Percentiles rank a stretch among this genome's conserved stretches.
Evolutionary conservation across 2,329 filamentous ascomycete species (phyloP).

Genomic region (Phialocephala sp.): DNA sequence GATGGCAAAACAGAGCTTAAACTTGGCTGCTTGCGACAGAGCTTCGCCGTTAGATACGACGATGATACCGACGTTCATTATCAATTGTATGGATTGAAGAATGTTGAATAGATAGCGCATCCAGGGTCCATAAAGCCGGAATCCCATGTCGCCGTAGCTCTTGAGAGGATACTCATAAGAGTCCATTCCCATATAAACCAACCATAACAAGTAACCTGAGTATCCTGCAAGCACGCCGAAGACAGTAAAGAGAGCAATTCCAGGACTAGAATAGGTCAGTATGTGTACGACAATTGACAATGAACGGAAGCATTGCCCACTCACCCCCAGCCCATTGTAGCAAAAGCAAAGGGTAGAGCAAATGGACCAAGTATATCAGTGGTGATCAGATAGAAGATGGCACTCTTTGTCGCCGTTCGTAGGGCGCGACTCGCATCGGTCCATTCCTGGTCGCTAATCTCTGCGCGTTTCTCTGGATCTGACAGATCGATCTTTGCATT

Average conservation of each 20-base stretch:
- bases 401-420: slow-evolving; percentile 8
- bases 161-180: slow-evolving; percentile 15
- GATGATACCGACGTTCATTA: slow-evolving; percentile 57
- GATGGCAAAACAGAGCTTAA: slow-evolving; percentile 56
- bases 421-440: slow-evolving; percentile 10
- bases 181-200: slow-evolving; percentile 22
- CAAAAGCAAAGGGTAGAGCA: background rate
- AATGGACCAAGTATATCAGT: slow-evolving; percentile 8
- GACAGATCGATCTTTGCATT: background rate
- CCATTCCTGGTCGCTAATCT: slow-evolving; percentile 8
- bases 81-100: slow-evolving; percentile 50
- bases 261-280: slow-evolving; percentile 9
- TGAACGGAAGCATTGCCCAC: background rate
- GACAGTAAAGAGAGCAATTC: slow-evolving; percentile 19
- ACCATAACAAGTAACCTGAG: slow-evolving; percentile 17
- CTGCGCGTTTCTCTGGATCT: background rate
- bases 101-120: slow-evolving; percentile 15
- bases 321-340: background rate
- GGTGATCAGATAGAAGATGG: slow-evolving; percentile 1
- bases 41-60: slow-evolving; percentile 58
- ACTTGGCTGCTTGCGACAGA: slow-evolving; percentile 56
- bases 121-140: slow-evolving; percentile 45
- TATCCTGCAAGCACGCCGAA: slow-evolving; percentile 20
- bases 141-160: slow-evolving; percentile 41
- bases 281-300: background rate